Base-by-base conservation (phyloP, 345 rosid species). In the Moricandia moricandioides region DNA sequence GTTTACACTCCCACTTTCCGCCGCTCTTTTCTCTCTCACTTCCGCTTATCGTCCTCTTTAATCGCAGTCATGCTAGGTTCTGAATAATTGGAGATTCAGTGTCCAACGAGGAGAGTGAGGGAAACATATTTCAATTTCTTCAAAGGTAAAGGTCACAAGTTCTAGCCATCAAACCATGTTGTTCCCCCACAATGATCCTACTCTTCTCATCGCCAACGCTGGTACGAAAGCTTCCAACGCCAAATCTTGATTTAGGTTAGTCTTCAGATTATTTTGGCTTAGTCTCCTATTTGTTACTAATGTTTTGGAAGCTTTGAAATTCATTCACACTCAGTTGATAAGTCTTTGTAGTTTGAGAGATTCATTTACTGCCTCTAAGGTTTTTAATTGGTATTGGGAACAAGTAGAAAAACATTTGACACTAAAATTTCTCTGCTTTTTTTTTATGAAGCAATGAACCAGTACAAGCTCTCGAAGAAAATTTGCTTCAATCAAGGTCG, bases 131-230 rank as follows among this genome's bases (percentile, higher is more conserved):
- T 90, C 33, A 83, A 83, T 63, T 91, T 84, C 85, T 91, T 86
- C 78, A 86, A 84, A 56, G 84, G 74, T 34, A 94, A 88, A 78
- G 27, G 65, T 24, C 98, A 94, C 60, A 85, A 85, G 39, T 14
- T 84, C 71, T 94, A 97, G 98, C 84, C 74, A 54, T 94, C 97
- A 24, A 94, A 97, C 65, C 95, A 93, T 8, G 98, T 91, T n/a
- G 98, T 94, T 54, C 24, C 98, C 97, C 8, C 82, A 78, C 40
- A 90, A 87, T 51, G 98, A 94, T 70, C 98, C 98, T 5, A 90
- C 98, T 54, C 93, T 94, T 61, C 86, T 94, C 64, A 91, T 94
- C 55, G 95, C 92, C 27, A 94, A 94, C 75, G 98, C 96, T 27
- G 97, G 97, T 94, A 87, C 58, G 16, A 21, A 0, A 18, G 16